Base-by-base conservation (phyloP, 495 filamentous ascomycete genomes). In the Aspergillus bertholletiae region DNA sequence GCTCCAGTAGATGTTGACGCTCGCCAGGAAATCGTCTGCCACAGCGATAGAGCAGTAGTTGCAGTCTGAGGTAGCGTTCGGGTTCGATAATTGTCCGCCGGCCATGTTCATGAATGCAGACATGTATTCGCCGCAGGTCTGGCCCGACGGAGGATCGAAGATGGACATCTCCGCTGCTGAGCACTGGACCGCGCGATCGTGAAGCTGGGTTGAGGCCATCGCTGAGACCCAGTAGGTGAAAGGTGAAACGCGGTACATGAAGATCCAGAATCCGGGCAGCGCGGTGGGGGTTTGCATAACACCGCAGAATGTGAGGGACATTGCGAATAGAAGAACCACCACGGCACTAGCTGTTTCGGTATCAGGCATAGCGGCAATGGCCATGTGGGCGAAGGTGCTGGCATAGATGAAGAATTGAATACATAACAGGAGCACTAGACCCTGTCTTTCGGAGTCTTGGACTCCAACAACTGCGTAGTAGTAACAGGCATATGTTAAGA, bases 221-320 rank as follows among this genome's bases (percentile, higher is more conserved):
- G 30, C 56, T 1, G 22, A 26, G 1, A 44, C 32, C 56, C 56
- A 66, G 57, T 88, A 87, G 1, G 79, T 83, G 46, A 86, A 78
- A 6, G 85, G 84, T 11, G 79, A 83, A 55, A 84, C 74, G 46
- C 80, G 79, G 64, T 87, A 85, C 79, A 87, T 83, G 72, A 87
- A 87, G 57, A 84, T 84, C 84, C 84, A 88, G 77, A 88, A 89
- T 20, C 77, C 70, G 5, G 85, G 85, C 18, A 87, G 68, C 1
- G 72, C 77, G 15, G 64, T 63, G 0, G 84, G 84, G 17, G 65
- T 71, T 49, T 85, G 81, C 68, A 90, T 80, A 44, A 89, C 83
- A 76, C 72, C 72, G 46, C 58, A 63, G 68, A 85, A 84, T 20
- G 81, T 76, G 49, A 81, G 74, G 40, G 70, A 76, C 68, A 86